These are phyloP conservation scores for Alternaria sp. DNA, from an alignment of 2,329 filamentous ascomycete species.

Conservation along the genomic window DNA sequence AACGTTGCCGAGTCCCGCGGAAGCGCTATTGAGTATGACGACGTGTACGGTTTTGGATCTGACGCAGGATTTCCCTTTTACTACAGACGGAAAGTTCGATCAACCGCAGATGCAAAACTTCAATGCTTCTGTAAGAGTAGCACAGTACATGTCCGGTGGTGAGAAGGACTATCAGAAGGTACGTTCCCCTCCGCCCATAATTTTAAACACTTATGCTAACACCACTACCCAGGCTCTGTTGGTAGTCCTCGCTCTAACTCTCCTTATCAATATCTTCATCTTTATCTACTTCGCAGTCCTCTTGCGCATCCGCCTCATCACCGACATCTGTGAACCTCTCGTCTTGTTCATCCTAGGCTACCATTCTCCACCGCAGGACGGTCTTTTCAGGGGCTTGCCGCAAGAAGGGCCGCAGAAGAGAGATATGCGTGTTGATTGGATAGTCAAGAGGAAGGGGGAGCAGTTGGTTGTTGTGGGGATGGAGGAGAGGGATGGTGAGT, in stretches of 20 bases:
- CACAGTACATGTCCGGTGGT: constrained; percentile 22
- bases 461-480: constrained; percentile 9
- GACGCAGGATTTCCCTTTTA: constrained; percentile 13
- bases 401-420: constrained; percentile 11
- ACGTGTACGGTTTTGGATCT: constrained; percentile 15
- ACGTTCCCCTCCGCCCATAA: neutral
- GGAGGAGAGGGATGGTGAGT: neutral
- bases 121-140: constrained; percentile 14
- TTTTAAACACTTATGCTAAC: neutral
- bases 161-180: constrained; percentile 15
- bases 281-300: constrained; percentile 11
- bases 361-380: constrained; percentile 3
- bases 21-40: constrained; percentile 6
- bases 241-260: constrained; percentile 2
- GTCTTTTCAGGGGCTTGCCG: neutral
- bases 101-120: constrained; percentile 7
- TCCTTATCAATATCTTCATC: constrained; percentile 17
- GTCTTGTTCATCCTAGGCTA: constrained; percentile 16
- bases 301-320: constrained; percentile 12
- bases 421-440: constrained; percentile 3
- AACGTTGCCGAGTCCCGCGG: constrained; percentile 9
- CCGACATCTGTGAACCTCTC: constrained; percentile 18
- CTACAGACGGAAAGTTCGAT: neutral
- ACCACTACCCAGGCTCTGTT: neutral
- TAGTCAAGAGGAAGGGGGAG: constrained; percentile 8